Percentiles rank a stretch among this genome's conserved stretches.
Evolutionary conservation across 2,329 filamentous ascomycete species (phyloP).

Genomic region (Fusarium oxysporum): DNA sequence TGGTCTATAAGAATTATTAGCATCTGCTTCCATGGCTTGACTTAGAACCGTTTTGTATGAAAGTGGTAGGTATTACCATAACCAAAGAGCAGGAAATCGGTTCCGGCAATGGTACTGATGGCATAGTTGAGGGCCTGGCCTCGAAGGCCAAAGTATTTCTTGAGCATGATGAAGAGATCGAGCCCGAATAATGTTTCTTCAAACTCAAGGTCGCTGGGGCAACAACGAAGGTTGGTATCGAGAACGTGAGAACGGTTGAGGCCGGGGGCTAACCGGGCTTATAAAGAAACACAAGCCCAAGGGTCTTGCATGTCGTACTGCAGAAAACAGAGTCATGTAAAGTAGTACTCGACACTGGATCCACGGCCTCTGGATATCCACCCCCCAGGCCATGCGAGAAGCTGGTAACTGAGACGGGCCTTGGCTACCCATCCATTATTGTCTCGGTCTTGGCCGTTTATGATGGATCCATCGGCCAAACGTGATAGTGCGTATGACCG

Average conservation of each 20-base stretch:
- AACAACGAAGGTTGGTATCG: not conserved
- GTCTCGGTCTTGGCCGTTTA: conserved; percentile 10
- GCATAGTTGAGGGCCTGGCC: conserved; percentile 75
- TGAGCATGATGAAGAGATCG: conserved; percentile 43
- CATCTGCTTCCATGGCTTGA: not conserved
- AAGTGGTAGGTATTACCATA: conserved; percentile 57
- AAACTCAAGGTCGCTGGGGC: not conserved
- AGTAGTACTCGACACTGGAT: conserved; percentile 18
- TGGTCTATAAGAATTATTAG: conserved; percentile 64
- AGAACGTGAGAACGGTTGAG: not conserved
- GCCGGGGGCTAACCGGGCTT: conserved; percentile 23
- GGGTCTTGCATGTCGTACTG: conserved; percentile 20
- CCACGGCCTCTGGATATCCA: conserved; percentile 29
- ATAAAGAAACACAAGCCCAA: conserved; percentile 31
- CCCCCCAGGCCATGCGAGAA: conserved; percentile 24
- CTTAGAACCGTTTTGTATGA: not conserved
- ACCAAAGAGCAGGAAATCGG: conserved; percentile 75
- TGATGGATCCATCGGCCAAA: conserved; percentile 16
- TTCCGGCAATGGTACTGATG: conserved; percentile 77
- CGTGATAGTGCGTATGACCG: not conserved
- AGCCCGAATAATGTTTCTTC: not conserved
- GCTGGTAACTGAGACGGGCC: conserved; percentile 1
- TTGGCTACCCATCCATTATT: conserved; percentile 6
- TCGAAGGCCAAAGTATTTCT: conserved; percentile 71
- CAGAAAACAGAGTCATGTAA: conserved; percentile 37